Evolutionary conservation across 768 basidiomycete genomes (phyloP).

Genomic region (Myochromella boudieri): DNA sequence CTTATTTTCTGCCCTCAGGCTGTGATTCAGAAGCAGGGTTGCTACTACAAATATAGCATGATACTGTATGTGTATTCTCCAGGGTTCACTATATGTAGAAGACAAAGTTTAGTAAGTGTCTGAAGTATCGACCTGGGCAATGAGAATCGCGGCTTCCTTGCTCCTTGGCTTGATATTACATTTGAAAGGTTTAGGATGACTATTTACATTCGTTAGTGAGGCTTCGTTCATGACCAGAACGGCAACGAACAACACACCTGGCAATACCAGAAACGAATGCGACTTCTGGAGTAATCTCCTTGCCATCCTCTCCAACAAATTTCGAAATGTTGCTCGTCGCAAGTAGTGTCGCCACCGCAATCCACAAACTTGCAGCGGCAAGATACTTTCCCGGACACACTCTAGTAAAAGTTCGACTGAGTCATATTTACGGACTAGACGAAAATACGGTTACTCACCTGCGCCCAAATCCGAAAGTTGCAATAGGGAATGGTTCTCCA

Average conservation of each 20-base stretch:
- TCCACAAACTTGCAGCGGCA: too few relatives aligned
- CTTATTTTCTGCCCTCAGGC: not conserved
- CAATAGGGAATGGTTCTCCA: conserved; percentile 24
- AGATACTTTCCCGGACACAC: too few relatives aligned
- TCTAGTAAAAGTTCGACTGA: not conserved
- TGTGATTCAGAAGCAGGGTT: not conserved
- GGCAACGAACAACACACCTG: too few relatives aligned
- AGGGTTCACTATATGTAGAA: not conserved
- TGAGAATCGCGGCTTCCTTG: conserved; percentile 1
- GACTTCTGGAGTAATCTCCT: too few relatives aligned
- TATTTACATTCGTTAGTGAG: too few relatives aligned
- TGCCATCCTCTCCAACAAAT: too few relatives aligned
- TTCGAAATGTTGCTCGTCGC: too few relatives aligned
- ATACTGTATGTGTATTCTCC: not conserved
- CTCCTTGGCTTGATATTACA: conserved; percentile 24
- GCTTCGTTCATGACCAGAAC: too few relatives aligned
- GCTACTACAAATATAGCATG: not conserved
- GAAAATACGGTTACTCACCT: conserved; percentile 14
- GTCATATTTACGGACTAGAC: not conserved
- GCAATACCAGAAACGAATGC: too few relatives aligned
- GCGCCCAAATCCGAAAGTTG: conserved; percentile 28
- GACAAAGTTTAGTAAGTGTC: not conserved
- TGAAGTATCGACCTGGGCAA: conserved; percentile 1
- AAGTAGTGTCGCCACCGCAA: too few relatives aligned
- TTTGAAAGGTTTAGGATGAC: conserved; percentile 28